Evolutionary conservation across 306 rosid species (phyloP).

Genomic region (Mucuna pruriens): DNA sequence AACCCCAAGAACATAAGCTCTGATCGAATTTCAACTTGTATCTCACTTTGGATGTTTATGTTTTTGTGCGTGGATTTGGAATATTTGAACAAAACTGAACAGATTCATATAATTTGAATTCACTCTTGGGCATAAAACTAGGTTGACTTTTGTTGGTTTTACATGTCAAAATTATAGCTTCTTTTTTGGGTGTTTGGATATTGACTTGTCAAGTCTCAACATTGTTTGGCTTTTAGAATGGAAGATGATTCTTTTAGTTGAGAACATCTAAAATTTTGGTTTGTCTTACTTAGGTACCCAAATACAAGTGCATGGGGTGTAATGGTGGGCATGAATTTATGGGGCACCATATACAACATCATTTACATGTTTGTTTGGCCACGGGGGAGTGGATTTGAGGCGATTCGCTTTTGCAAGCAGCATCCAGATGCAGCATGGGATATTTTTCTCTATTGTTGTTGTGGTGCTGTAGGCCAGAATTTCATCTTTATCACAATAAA

Average conservation of each 20-base stretch:
- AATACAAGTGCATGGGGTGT: conserved; percentile 97
- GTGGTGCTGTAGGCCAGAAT: conserved; percentile 99
- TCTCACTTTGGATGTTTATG: too few species aligned
- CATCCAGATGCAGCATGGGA: conserved; percentile 98
- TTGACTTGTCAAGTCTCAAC: conserved; percentile 11
- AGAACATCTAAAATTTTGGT: background rate
- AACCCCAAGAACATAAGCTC: too few species aligned
- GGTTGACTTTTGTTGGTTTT: too few species aligned
- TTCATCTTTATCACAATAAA: conserved; percentile 95
- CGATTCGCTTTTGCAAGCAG: conserved; percentile 77
- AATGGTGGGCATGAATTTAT: conserved; percentile 96
- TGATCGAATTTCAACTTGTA: too few species aligned
- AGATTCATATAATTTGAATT: too few species aligned
- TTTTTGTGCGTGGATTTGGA: too few species aligned
- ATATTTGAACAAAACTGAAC: too few species aligned
- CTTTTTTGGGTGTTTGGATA: too few species aligned
- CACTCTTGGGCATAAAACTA: too few species aligned
- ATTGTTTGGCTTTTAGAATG: conserved; percentile 10
- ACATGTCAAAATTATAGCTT: too few species aligned
- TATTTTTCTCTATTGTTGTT: conserved; percentile 80
- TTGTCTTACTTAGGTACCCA: conserved; percentile 70
- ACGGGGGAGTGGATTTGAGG: conserved; percentile 71
- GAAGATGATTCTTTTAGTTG: background rate
- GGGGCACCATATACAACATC: conserved; percentile 96
- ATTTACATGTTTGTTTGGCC: conserved; percentile 96